These are phyloP conservation scores for Pseudoscleropodium purum DNA, from an alignment of 225 moss, liverwort and hornwort species.

Conservation along the genomic window DNA sequence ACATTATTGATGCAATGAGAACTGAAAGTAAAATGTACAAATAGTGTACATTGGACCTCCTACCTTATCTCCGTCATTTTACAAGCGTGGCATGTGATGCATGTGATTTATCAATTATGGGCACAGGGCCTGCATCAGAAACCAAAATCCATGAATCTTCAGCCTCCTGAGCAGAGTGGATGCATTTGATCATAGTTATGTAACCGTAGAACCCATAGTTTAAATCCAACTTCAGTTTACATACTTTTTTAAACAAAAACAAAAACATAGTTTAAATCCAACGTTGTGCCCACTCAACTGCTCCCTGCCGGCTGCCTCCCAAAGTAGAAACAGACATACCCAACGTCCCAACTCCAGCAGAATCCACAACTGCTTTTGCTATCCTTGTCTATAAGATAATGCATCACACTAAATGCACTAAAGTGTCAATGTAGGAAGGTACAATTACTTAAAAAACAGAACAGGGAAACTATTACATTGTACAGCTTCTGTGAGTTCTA, in stretches of 20 bases:
- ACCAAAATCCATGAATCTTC: background rate
- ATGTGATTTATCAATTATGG: background rate
- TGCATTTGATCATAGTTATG: background rate
- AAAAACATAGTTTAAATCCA: too few relatives aligned
- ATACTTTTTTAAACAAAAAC: background rate
- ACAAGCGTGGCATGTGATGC: background rate
- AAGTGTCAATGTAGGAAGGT: background rate
- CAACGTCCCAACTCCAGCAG: background rate
- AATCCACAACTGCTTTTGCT: background rate
- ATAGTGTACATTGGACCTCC: background rate
- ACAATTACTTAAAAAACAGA: background rate
- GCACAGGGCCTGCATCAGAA: background rate
- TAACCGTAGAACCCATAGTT: background rate
- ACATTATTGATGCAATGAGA: background rate
- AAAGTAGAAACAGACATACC: background rate
- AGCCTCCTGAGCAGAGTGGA: too few relatives aligned
- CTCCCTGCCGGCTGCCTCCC: background rate
- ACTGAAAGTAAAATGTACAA: accelerated
- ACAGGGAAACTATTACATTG: too few relatives aligned
- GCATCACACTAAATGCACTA: background rate
- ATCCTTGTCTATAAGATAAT: background rate
- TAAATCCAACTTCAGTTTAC: background rate
- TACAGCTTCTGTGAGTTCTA: background rate
- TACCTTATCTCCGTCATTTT: background rate
- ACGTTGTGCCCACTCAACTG: background rate